Conservation (phyloP, 768 basidiomycete species). For the Austroboletus eburneus region DNA sequence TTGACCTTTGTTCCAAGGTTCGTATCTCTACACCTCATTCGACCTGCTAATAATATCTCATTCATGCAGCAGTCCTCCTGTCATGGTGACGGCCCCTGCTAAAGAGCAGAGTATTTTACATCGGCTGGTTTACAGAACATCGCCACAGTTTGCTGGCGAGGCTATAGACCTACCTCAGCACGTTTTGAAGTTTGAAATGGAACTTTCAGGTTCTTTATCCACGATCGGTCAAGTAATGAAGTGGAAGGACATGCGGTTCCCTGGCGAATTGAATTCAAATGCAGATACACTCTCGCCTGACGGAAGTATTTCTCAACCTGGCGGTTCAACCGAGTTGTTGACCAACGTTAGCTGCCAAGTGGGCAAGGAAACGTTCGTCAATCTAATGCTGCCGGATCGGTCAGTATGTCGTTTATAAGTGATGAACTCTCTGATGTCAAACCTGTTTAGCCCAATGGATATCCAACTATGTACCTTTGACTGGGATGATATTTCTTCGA, state of each 20-base stretch:
- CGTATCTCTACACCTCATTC: neutral
- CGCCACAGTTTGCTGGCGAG: constrained; percentile 17
- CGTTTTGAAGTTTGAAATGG: constrained; percentile 40
- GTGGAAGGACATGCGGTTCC: neutral
- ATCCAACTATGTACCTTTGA: constrained; percentile 45
- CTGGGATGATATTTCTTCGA: constrained; percentile 21
- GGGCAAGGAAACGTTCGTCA: constrained; percentile 37
- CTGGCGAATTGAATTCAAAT: neutral
- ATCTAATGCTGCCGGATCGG: constrained; percentile 60
- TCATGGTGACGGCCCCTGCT: constrained; percentile 30
- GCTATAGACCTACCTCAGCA: constrained; percentile 9
- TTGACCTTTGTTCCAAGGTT: constrained; percentile 54
- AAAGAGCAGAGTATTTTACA: constrained; percentile 36
- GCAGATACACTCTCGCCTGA: neutral
- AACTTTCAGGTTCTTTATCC: constrained; percentile 13
- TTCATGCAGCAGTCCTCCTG: constrained; percentile 36
- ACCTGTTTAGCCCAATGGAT: constrained; percentile 48
- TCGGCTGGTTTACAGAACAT: constrained; percentile 46
- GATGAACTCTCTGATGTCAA: constrained; percentile 3
- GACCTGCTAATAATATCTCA: neutral
- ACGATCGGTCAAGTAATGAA: neutral
- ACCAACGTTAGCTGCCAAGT: constrained; percentile 28
- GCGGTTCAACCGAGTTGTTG: too few species aligned
- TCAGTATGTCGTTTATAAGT: constrained; percentile 18
- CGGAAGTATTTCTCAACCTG: too few species aligned